These are phyloP conservation scores for Solanum habrochaites DNA, from an alignment of 257 asterid genomes.

Conservation along the genomic window DNA sequence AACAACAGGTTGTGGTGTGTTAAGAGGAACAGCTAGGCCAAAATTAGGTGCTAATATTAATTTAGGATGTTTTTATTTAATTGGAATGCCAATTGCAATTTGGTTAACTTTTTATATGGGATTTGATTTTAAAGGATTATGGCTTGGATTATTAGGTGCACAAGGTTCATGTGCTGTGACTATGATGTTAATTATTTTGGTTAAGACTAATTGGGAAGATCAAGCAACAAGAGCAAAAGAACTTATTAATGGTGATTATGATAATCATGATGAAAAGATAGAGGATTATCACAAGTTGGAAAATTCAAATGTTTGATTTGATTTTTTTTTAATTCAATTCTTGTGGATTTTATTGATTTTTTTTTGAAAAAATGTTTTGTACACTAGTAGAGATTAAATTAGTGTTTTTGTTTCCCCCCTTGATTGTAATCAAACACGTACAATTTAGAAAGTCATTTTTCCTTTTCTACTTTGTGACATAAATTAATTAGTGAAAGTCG, in stretches of 20 bases:
- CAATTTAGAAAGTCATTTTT: neutral
- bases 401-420: neutral
- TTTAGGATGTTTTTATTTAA: slow-evolving; percentile 25
- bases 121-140: slow-evolving; percentile 21
- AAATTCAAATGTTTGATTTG: neutral
- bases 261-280: neutral
- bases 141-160: slow-evolving; percentile 34
- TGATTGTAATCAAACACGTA: neutral
- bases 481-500: neutral
- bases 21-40: slow-evolving; percentile 32
- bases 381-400: neutral
- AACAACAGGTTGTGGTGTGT: slow-evolving; percentile 23
- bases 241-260: slow-evolving; percentile 3
- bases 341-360: neutral
- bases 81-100: slow-evolving; percentile 28
- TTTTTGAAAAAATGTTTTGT: neutral
- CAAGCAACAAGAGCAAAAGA: slow-evolving; percentile 24
- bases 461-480: neutral
- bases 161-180: slow-evolving; percentile 27
- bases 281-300: neutral
- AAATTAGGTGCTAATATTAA: slow-evolving; percentile 25
- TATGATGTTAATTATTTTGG: slow-evolving; percentile 16
- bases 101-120: slow-evolving; percentile 18
- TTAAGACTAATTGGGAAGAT: slow-evolving; percentile 21
- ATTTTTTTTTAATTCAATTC: neutral